Percentiles rank a stretch among this genome's conserved stretches.
Conservation (phyloP, 1,284 basidiomycete species). For the Ceratobasidium sp. region DNA sequence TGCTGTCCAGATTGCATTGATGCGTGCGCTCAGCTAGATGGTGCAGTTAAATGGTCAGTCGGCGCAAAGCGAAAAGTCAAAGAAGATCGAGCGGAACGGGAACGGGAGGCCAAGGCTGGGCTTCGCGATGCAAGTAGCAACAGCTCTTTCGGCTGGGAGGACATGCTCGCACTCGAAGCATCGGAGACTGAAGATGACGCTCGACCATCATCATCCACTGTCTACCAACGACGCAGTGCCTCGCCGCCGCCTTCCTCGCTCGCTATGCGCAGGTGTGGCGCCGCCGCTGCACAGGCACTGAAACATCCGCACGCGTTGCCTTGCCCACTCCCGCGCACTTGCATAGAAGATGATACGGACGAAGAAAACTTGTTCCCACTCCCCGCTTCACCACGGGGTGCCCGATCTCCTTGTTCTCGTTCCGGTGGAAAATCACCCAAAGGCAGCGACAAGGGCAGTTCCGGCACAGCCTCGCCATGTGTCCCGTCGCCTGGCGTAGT, state of each 20-base stretch:
- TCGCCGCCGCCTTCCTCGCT: constrained; percentile 34
- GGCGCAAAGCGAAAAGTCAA: constrained; percentile 28
- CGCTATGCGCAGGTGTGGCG: background rate
- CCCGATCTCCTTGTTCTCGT: constrained; percentile 26
- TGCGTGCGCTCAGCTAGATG: constrained; percentile 11
- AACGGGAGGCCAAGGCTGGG: constrained; percentile 33
- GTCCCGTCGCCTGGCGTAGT: background rate
- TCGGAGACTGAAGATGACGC: constrained; percentile 3
- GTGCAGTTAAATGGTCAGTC: constrained; percentile 30
- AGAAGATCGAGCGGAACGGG: constrained; percentile 40
- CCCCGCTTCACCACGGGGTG: constrained; percentile 29
- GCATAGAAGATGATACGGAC: constrained; percentile 37
- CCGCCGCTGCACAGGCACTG: background rate
- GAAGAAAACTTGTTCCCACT: constrained; percentile 38
- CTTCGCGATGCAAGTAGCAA: constrained; percentile 24
- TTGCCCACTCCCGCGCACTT: constrained; percentile 27
- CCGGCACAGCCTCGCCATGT: constrained; percentile 24
- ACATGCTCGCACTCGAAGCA: constrained; percentile 33
- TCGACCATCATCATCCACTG: constrained; percentile 4
- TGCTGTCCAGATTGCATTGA: constrained; percentile 26
- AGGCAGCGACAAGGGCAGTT: background rate
- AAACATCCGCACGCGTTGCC: constrained; percentile 34
- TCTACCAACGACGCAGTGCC: constrained; percentile 14
- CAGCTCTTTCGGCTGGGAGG: constrained; percentile 36
- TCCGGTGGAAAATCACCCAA: constrained; percentile 12